Conservation (phyloP, 768 basidiomycete genomes). For the Boletellus ananiceps region DNA sequence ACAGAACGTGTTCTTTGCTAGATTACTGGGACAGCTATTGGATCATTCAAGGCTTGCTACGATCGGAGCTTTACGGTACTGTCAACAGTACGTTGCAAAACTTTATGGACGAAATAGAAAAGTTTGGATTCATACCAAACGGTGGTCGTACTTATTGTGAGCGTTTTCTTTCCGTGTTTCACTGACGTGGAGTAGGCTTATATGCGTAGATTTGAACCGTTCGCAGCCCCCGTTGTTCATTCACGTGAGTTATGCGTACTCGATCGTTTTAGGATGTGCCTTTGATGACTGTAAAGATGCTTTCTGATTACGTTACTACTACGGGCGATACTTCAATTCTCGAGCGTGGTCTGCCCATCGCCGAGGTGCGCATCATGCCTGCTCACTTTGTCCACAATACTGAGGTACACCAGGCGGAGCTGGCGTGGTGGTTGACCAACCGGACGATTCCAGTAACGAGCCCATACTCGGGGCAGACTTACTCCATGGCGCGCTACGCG, state of each 20-base stretch:
- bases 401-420: slow-evolving; percentile 51
- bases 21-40: slow-evolving; percentile 74
- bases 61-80: slow-evolving; percentile 68
- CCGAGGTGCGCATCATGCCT: slow-evolving; percentile 50
- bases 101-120: slow-evolving; percentile 90
- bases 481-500: slow-evolving; percentile 65
- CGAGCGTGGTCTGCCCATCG: slow-evolving; percentile 71
- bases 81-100: slow-evolving; percentile 80
- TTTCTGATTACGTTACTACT: slow-evolving; percentile 72
- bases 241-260: slow-evolving; percentile 42
- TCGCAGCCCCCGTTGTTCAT: slow-evolving; percentile 93
- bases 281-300: slow-evolving; percentile 53
- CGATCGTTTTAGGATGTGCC: not conserved
- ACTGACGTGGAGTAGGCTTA: not conserved
- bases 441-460: slow-evolving; percentile 64
- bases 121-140: slow-evolving; percentile 89
- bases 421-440: slow-evolving; percentile 78
- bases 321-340: slow-evolving; percentile 76
- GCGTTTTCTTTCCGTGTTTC: not conserved
- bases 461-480: slow-evolving; percentile 63
- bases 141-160: slow-evolving; percentile 88
- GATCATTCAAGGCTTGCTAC: slow-evolving; percentile 83
- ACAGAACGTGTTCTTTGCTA: slow-evolving; percentile 10
- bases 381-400: not conserved
- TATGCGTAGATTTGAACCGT: slow-evolving; percentile 63